Base-by-base conservation (phyloP, 345 rosid genomes). In the Erysimum cheiranthoides region DNA sequence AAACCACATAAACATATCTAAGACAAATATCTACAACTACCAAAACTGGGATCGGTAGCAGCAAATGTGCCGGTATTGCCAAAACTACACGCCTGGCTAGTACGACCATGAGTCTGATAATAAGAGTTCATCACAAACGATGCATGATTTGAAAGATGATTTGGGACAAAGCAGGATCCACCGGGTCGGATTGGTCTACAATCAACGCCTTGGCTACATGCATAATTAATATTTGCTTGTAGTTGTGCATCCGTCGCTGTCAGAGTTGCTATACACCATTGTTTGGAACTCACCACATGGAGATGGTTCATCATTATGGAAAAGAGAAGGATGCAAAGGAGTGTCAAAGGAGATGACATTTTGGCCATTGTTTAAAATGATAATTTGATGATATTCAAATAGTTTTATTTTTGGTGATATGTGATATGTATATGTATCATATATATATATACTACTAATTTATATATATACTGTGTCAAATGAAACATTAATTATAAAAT, bases 81-180 rank as follows among this genome's bases (percentile, higher is more conserved):
- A 10, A 71, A 71, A 49, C 27, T 60, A 17, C 75, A 71, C 28
- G 68, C 46, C 0, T 25, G 1, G 31, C 7, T 14, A 16, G 75
- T 47, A 34, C 38, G 59, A 2, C 16, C 59, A 47, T 59, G 58
- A 49, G 4, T 47, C 28, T 39, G 59, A 67, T 71, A 60, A 36
- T 71, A 71, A 39, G 75, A n/a, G 67, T 71, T 71, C 75, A 71
- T 60, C 38, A 71, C 75, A 62, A n/a, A 72, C 1, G 76, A 61
- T 1, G 69, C 68, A 61, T 72, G 76, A 5, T 14, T 39, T 39
- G 28, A 0, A 1, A 32, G 76, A 49, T 61, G 50, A 4, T 61
- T 16, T 5, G 76, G 76, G 5, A 11, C 39, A 31, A 38, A 72
- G 43, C 76, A 72, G 8, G 61, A 8, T 61, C 76, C 76, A 17